Evolutionary conservation across 164 flowering plant genomes (phyloP).

Genomic region (Annona cherimola): DNA sequence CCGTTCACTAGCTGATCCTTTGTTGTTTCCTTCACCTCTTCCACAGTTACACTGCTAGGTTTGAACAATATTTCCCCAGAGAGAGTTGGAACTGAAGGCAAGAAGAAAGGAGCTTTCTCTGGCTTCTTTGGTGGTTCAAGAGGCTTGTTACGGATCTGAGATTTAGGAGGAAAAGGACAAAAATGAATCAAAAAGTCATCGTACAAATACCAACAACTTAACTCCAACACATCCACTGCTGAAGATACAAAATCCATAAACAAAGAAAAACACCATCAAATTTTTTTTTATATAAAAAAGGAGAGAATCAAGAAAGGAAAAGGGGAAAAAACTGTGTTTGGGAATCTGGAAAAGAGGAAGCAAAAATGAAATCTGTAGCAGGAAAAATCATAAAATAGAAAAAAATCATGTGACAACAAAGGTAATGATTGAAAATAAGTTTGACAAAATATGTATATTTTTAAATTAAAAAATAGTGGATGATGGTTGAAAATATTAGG

Average conservation of each 20-base stretch:
- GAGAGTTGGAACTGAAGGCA: slow-evolving; percentile 85
- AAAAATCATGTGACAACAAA: not conserved
- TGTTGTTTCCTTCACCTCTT: slow-evolving; percentile 23
- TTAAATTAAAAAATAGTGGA: not conserved
- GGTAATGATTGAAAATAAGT: not conserved
- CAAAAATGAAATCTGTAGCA: not conserved
- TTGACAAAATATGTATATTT: too few relatives aligned
- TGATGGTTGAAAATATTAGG: too few relatives aligned
- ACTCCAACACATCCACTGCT: not conserved
- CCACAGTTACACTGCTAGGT: slow-evolving; percentile 34
- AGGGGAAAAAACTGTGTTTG: too few relatives aligned
- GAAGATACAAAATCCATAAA: not conserved
- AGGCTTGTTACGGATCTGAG: slow-evolving; percentile 86
- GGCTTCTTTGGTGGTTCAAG: slow-evolving; percentile 97
- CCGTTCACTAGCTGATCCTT: slow-evolving; percentile 17
- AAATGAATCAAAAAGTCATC: not conserved
- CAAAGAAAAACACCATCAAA: too few relatives aligned
- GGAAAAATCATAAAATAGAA: not conserved
- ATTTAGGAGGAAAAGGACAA: not conserved
- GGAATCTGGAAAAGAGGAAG: not conserved
- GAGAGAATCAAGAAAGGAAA: too few relatives aligned
- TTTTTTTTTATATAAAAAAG: too few relatives aligned
- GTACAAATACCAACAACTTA: not conserved
- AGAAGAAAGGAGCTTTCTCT: slow-evolving; percentile 85
- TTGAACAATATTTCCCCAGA: slow-evolving; percentile 78